Evolutionary conservation across 768 basidiomycete species (phyloP), one percentile per base, ranked within the genome.

Genomic region (Cystobasidium onofrii): DNA sequence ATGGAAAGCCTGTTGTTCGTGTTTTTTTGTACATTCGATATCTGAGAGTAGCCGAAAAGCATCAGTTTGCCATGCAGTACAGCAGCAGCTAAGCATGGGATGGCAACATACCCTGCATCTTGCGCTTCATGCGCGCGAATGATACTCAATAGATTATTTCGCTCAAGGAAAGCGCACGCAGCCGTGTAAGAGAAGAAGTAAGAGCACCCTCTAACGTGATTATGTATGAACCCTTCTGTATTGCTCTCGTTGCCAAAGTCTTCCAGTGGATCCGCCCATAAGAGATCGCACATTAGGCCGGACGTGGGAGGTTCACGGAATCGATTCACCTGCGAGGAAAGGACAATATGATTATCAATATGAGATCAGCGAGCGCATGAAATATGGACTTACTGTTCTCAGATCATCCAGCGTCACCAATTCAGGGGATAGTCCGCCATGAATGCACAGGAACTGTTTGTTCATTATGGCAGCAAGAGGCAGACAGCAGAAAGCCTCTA

Each of bases 391-490:
- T 74, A 95, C 94, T 57, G 84, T 84, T 67, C 93, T 89, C 54
- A 99, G 87, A 81, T 99, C 96, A 78, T 99, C 95, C 57, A 99
- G 86, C 1, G 95, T 97, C 76, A 92, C 88, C 44, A 99, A 83
- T 80, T 99, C 96, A 0, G 96, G 96, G 0, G 91, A 94, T 17
- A 99, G 85, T 20, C 96, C 96, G 34, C 96, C 96, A 75, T 99
- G 96, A 75, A 98, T 96, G 82, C 95, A 99, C 63, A 98, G 84
- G 82, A 99, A 99, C 82, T 98, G 96, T 80, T 97, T 97, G 84
- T 99, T 99, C 95, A 98, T 98, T 79, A 99, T 82, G 36, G 96
- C 96, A 0, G 95, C 95, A 10, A 99, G 86, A 1, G 96, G 96
- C 0, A 99, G 86, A 0, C 90, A 86, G 80, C 94, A 97, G 84